Conservation (phyloP, 768 basidiomycete genomes). For the Nidularia pulvinata region DNA sequence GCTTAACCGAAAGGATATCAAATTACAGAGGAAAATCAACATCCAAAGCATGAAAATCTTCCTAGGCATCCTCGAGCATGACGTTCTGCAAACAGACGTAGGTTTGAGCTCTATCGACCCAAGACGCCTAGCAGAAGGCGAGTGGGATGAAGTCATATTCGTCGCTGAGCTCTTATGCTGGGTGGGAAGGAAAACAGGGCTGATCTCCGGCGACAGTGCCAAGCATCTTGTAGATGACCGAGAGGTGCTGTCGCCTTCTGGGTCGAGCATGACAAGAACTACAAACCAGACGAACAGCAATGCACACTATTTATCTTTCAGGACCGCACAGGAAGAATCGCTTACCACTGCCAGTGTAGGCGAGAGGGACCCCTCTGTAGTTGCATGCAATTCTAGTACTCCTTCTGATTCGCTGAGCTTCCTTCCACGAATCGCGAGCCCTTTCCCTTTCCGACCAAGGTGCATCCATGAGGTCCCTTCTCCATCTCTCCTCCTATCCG, state of each 20-base stretch:
- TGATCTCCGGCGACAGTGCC: slow-evolving; percentile 11
- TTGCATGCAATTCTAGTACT: slow-evolving; percentile 4
- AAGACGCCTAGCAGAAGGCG: slow-evolving; percentile 58
- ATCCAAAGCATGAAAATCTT: slow-evolving; percentile 74
- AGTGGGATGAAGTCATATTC: slow-evolving; percentile 65
- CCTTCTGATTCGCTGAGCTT: slow-evolving; percentile 16
- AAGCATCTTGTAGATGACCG: background rate
- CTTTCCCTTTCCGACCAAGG: slow-evolving; percentile 15
- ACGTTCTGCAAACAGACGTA: slow-evolving; percentile 59
- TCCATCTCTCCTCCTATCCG: slow-evolving; percentile 26
- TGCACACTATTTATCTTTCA: slow-evolving; percentile 14
- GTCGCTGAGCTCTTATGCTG: slow-evolving; percentile 70
- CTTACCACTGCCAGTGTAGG: slow-evolving; percentile 22
- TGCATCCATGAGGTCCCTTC: slow-evolving; percentile 60
- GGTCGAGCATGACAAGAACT: slow-evolving; percentile 23
- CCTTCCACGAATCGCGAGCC: slow-evolving; percentile 11
- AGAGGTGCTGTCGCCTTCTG: slow-evolving; percentile 22
- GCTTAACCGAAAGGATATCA: no score
- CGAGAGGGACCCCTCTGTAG: slow-evolving; percentile 3
- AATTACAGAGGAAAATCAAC: slow-evolving; percentile 35
- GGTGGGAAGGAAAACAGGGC: slow-evolving; percentile 51
- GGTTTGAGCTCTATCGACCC: slow-evolving; percentile 71
- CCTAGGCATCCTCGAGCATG: slow-evolving; percentile 69
- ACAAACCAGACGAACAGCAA: slow-evolving; percentile 13
- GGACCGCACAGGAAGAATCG: slow-evolving; percentile 13